Evolutionary conservation across 345 rosid genomes (phyloP), one percentile per base, ranked within the genome.

Genomic region (Noccaea caerulescens): DNA sequence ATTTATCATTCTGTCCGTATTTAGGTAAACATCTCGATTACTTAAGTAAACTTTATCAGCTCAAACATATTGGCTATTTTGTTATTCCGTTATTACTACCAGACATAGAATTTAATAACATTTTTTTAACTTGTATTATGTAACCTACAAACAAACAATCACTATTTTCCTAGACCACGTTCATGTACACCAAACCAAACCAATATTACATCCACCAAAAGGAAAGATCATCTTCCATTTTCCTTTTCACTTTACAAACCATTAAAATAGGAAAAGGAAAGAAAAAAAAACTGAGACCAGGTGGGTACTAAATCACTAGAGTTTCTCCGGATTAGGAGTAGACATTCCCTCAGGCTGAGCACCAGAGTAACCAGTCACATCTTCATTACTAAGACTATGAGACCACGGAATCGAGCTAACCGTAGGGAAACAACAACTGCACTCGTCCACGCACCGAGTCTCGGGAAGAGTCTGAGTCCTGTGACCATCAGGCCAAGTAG

Each of bases 351-450:
- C 66, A 2, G 44, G 4, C 58, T 8, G 71, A 32, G 66, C 14
- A 30, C 46, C 72, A 6, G 77, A 18, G 68, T n/a, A 66, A 27
- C 41, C 38, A 50, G 3, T 36, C 4, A 52, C 64, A 53, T 8
- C 63, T 36, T 51, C 64, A 5, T 51, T 59, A 32, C 54, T 34
- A 18, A 57, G 77, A 51, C 69, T 45, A 45, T 60, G 77, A 23
- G 83, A 64, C 86, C 96, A 85, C 10, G 81, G 81, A 43, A 89
- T 83, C 45, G 62, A 62, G 66, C 89, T 84, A 34, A 84, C 76
- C 3, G 91, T 72, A 27, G 93, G 91, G 42, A 86, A 86, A 39
- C 96, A 90, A 67, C 96, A 90, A 36, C 14, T 74, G 16, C 96
- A 90, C 2, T 68, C 36, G 0, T 79, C 79, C 49, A 12, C 36